Evolutionary conservation across 2,329 filamentous ascomycete species (phyloP).

Genomic region (Hypoxylon sp.): DNA sequence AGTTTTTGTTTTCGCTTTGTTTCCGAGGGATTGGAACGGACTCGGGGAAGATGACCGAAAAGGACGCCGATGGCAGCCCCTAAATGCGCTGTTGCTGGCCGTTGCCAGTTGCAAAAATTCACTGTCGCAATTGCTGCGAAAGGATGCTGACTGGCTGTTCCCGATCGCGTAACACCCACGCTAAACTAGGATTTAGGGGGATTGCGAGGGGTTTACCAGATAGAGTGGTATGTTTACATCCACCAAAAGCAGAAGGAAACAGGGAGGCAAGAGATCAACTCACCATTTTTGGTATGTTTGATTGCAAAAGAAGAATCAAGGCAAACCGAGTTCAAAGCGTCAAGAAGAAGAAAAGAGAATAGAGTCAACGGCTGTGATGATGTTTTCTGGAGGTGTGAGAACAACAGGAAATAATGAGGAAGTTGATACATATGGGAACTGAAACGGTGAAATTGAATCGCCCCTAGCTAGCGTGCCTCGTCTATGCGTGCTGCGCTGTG

Average conservation of each 20-base stretch:
- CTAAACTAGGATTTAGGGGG: slow-evolving; percentile 50
- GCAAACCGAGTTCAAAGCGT: slow-evolving; percentile 22
- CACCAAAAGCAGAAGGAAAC: slow-evolving; percentile 17
- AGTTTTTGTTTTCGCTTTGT: slow-evolving; percentile 28
- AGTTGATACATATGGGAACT: slow-evolving; percentile 40
- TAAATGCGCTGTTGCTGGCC: slow-evolving; percentile 19
- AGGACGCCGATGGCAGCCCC: slow-evolving; percentile 25
- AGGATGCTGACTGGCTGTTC: slow-evolving; percentile 44
- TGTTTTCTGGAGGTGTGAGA: slow-evolving; percentile 47
- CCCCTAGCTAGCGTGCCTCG: slow-evolving; percentile 40
- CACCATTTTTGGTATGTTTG: slow-evolving; percentile 45
- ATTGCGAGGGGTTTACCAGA: slow-evolving; percentile 44
- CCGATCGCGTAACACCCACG: slow-evolving; percentile 40
- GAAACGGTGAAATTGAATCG: slow-evolving; percentile 41
- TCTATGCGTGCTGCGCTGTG: slow-evolving; percentile 37
- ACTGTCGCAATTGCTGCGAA: slow-evolving; percentile 30
- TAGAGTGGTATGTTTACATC: slow-evolving; percentile 44
- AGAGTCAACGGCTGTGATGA: slow-evolving; percentile 42
- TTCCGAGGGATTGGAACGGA: slow-evolving; percentile 16
- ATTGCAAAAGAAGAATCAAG: not conserved
- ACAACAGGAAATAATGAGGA: slow-evolving; percentile 40
- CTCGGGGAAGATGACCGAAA: slow-evolving; percentile 23
- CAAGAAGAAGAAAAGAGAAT: slow-evolving; percentile 10
- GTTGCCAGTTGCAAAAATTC: slow-evolving; percentile 20
- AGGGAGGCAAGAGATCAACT: slow-evolving; percentile 39